phyloP scores from a whole-genome alignment of 805 yeast species.

The Metschnikowia reukaufii region DNA sequence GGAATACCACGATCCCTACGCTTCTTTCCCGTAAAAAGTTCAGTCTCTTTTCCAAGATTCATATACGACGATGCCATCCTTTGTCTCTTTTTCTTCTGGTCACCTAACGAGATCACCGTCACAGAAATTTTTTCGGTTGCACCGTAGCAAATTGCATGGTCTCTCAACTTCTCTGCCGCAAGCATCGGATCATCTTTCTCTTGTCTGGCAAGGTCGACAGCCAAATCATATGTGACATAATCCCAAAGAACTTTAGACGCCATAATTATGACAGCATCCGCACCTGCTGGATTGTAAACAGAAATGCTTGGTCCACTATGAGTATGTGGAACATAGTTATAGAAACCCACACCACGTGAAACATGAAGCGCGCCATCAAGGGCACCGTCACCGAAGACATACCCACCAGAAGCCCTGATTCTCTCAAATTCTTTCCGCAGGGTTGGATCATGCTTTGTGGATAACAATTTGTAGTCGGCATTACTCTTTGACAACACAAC shows the following conservation, averaged over 20 bases:
- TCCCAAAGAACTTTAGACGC: constrained; percentile 90
- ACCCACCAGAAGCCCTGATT: constrained; percentile 89
- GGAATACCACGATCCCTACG: constrained; percentile 44
- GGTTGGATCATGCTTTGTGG: constrained; percentile 83
- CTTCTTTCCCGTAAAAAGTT: constrained; percentile 36
- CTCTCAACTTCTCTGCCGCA: constrained; percentile 92
- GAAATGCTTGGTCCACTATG: constrained; percentile 84
- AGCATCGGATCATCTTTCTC: constrained; percentile 79
- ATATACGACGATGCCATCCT: constrained; percentile 33
- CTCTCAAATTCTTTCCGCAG: constrained; percentile 75
- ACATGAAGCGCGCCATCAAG: constrained; percentile 80
- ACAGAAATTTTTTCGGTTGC: constrained; percentile 76
- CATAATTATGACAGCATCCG: constrained; percentile 82
- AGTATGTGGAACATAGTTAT: constrained; percentile 80
- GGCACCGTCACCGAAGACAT: constrained; percentile 79
- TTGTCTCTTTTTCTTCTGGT: constrained; percentile 38
- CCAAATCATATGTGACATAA: constrained; percentile 73
- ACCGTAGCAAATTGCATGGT: constrained; percentile 92
- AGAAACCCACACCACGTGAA: constrained; percentile 91
- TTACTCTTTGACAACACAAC: constrained; percentile 75
- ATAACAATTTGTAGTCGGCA: constrained; percentile 74
- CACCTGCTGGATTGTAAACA: constrained; percentile 54
- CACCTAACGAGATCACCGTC: constrained; percentile 71
- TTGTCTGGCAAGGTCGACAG: constrained; percentile 85
- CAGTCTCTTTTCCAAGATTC: constrained; percentile 40